Conservation (phyloP, 345 rosid genomes). For the Dipteronia dyeriana region DNA sequence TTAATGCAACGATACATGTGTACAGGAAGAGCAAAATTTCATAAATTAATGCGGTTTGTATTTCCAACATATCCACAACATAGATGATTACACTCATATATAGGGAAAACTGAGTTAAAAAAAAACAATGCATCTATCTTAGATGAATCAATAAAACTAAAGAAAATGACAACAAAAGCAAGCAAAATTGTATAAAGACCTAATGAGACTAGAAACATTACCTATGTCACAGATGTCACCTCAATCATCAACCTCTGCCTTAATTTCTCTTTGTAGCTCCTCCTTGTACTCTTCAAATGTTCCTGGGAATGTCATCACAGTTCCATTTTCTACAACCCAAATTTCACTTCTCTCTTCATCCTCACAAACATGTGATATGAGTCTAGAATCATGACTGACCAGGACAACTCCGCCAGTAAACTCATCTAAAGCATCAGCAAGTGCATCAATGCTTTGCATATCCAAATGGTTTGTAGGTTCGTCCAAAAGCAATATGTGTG, state of each 20-base stretch:
- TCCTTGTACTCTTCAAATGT: slow-evolving; percentile 85
- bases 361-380: slow-evolving; percentile 84
- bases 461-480: slow-evolving; percentile 97
- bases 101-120: not conserved
- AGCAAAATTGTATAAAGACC: slow-evolving; percentile 4
- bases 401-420: slow-evolving; percentile 88
- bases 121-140: not conserved
- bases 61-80: slow-evolving; percentile 15
- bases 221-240: not conserved
- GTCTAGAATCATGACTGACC: slow-evolving; percentile 93
- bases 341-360: slow-evolving; percentile 84
- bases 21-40: not conserved
- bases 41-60: not conserved
- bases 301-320: slow-evolving; percentile 57
- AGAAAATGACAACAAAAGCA: not conserved
- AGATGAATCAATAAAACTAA: not conserved
- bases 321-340: slow-evolving; percentile 92
- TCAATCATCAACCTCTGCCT: slow-evolving; percentile 76
- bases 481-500: slow-evolving; percentile 83
- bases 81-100: slow-evolving; percentile 9
- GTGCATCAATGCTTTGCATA: slow-evolving; percentile 95
- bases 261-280: slow-evolving; percentile 76
- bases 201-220: not conserved
- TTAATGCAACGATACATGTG: not conserved
- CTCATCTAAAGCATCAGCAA: slow-evolving; percentile 92